Evolutionary conservation across 2,329 filamentous ascomycete genomes (phyloP).

Genomic region (Colletotrichum scovillei): DNA sequence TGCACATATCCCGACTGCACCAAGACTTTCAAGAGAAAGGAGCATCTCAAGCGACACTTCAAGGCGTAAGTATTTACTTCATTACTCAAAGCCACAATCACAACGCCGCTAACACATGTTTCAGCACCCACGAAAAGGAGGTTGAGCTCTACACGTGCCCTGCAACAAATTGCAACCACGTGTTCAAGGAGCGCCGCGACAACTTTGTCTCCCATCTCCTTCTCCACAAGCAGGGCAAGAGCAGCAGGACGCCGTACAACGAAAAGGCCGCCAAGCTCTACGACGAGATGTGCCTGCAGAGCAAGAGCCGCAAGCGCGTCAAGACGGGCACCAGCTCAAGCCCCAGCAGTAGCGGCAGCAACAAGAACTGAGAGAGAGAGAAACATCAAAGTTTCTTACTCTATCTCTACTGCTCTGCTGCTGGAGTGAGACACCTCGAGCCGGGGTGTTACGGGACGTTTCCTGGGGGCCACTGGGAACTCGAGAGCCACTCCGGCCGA

Average conservation of each 20-base stretch:
- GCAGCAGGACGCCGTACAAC: conserved; percentile 37
- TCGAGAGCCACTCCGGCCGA: conserved; percentile 15
- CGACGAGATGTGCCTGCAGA: conserved; percentile 37
- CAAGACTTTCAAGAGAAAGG: conserved; percentile 62
- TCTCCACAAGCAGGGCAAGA: conserved; percentile 38
- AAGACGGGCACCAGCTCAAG: conserved; percentile 29
- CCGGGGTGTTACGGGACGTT: not conserved
- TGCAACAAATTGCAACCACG: conserved; percentile 35
- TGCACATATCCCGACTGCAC: conserved; percentile 60
- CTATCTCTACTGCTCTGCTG: not conserved
- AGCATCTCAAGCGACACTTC: conserved; percentile 67
- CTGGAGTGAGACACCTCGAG: conserved; percentile 13
- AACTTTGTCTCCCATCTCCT: conserved; percentile 39
- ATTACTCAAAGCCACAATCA: not conserved
- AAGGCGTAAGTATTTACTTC: conserved; percentile 56
- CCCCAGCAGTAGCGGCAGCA: conserved; percentile 29
- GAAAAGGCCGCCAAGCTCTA: conserved; percentile 36
- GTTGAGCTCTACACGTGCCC: conserved; percentile 36
- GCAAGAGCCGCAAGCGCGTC: conserved; percentile 37
- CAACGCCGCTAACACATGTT: conserved; percentile 29
- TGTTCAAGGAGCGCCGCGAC: conserved; percentile 38
- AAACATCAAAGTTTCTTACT: not conserved
- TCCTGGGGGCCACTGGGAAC: not conserved
- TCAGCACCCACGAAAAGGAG: conserved; percentile 34
- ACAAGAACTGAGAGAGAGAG: conserved; percentile 18